A percentile compares a stretch with the other conserved stretches of the same genome.
These are phyloP conservation scores for Mollisiaceae sp. DNA, from an alignment of 2,329 filamentous ascomycete species.

Conservation along the genomic window DNA sequence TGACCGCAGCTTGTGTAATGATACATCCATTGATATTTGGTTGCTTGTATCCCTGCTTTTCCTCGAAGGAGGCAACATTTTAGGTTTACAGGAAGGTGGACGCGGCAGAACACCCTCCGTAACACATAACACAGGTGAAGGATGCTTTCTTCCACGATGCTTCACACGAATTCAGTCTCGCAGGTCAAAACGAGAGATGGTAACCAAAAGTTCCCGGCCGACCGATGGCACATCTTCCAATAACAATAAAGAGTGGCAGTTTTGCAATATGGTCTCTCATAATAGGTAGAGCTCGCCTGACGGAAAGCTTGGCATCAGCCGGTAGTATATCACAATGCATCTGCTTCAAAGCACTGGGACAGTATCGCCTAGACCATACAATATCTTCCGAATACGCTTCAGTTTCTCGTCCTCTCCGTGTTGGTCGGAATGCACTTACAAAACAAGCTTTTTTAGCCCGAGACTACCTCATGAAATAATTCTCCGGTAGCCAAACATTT, in stretches of 20 bases:
- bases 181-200: neutral
- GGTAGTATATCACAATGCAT: neutral
- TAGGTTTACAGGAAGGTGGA: neutral
- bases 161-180: neutral
- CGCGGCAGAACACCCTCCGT: neutral
- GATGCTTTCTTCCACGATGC: neutral
- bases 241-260: neutral
- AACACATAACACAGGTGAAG: neutral
- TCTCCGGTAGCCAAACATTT: neutral
- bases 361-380: neutral
- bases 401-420: neutral
- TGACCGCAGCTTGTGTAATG: neutral
- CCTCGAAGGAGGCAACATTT: neutral
- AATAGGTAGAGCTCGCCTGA: neutral
- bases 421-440: neutral
- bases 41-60: too few relatives aligned
- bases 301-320: slow-evolving; percentile 9
- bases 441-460: slow-evolving; percentile 5
- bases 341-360: neutral
- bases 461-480: neutral
- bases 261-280: neutral
- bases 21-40: neutral
- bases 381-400: neutral
- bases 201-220: neutral
- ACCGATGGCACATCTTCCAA: neutral